A percentile compares a stretch with the other conserved stretches of the same genome.
phyloP scores from a whole-genome alignment of 2,329 filamentous ascomycete species.

The Emergomyces orientalis region DNA sequence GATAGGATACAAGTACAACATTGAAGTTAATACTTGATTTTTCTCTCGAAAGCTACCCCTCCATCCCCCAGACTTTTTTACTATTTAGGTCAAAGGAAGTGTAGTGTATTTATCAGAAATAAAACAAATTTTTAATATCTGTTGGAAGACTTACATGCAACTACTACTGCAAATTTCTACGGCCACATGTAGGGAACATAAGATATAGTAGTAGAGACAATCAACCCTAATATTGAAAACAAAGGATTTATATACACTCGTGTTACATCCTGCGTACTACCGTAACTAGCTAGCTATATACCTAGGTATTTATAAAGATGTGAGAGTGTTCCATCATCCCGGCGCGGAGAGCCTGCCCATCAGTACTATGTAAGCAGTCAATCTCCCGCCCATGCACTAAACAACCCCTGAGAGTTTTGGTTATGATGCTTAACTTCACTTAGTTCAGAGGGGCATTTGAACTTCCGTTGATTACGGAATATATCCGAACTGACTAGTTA shows the following conservation, averaged over 20 bases:
- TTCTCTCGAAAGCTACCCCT: not conserved
- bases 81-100: not conserved
- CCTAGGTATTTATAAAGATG: not conserved
- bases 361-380: no score
- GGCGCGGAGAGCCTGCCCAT: not conserved
- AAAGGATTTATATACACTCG: not conserved
- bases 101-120: not conserved
- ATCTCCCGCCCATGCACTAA: not conserved
- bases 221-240: not conserved
- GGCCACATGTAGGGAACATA: not conserved
- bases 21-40: not conserved
- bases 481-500: no score
- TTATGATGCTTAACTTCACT: no score
- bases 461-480: no score
- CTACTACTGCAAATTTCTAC: not conserved
- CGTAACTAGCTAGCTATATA: not conserved
- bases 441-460: no score
- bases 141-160: not conserved
- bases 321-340: not conserved
- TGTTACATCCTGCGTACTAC: not conserved
- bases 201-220: not conserved
- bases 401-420: no score
- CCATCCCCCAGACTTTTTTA: not conserved
- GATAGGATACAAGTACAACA: not conserved
- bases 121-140: not conserved